Conservation (phyloP, 306 rosid species). For the Acmispon strigosus region DNA sequence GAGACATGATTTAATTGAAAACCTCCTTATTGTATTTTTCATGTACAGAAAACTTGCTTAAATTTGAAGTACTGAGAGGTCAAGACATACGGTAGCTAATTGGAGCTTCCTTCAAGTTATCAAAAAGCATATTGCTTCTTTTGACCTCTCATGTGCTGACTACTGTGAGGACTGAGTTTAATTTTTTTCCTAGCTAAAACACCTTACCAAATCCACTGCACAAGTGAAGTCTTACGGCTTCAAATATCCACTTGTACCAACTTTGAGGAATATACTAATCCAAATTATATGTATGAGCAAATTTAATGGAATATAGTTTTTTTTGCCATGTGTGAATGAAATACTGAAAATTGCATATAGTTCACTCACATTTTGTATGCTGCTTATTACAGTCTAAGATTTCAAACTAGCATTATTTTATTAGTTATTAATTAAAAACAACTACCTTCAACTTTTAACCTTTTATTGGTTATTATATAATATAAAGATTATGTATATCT, state of each 20-base stretch:
- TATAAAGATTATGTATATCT: too few relatives aligned
- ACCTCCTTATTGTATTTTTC: background rate
- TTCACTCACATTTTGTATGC: background rate
- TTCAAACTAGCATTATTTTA: background rate
- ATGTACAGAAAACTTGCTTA: background rate
- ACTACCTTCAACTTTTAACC: background rate
- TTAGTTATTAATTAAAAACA: background rate
- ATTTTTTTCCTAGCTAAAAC: too few relatives aligned
- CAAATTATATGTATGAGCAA: too few relatives aligned
- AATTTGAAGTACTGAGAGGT: background rate
- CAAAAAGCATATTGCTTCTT: background rate
- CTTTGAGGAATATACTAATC: too few relatives aligned
- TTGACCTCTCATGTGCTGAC: background rate
- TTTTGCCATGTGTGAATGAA: background rate
- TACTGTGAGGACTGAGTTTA: too few relatives aligned
- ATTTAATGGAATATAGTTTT: too few relatives aligned
- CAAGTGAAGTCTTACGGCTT: too few relatives aligned
- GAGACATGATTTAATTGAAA: background rate
- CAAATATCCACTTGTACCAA: too few relatives aligned
- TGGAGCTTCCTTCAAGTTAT: slow-evolving; percentile 21
- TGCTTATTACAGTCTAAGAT: background rate
- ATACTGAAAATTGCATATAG: background rate
- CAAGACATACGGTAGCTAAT: background rate
- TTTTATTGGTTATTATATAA: background rate
- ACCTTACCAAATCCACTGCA: too few relatives aligned